A percentile compares a stretch with the other conserved stretches of the same genome.
Evolutionary conservation across 352 stramenopile species (phyloP).

Genomic region (Albugo candida): DNA sequence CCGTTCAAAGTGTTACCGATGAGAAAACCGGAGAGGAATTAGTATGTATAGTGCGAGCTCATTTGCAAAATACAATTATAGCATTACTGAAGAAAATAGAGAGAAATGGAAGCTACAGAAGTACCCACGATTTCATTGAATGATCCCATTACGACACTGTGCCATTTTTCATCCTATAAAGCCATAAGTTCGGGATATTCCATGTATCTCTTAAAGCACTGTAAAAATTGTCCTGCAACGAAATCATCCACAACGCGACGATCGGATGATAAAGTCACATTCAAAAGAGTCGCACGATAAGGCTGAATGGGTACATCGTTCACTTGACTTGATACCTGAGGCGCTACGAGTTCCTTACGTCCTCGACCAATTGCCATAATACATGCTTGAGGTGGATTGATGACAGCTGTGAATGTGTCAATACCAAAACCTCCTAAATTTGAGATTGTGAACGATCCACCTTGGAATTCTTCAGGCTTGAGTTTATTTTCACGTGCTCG

Average conservation of each 20-base stretch:
- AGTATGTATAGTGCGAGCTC: no score
- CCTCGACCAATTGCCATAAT: slow-evolving; percentile 96
- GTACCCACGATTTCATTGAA: no score
- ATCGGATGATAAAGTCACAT: slow-evolving; percentile 92
- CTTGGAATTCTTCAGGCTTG: slow-evolving; percentile 98
- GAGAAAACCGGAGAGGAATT: no score
- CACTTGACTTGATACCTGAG: background rate
- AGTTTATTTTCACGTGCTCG: slow-evolving; percentile 92
- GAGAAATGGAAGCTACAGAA: no score
- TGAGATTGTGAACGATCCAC: slow-evolving; percentile 96
- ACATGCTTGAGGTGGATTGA: slow-evolving; percentile 96
- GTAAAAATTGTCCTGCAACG: slow-evolving; percentile 89
- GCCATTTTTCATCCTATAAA: slow-evolving; percentile 20
- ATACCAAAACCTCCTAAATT: slow-evolving; percentile 98
- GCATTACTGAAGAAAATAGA: no score
- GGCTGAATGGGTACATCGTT: slow-evolving; percentile 33
- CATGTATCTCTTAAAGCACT: slow-evolving; percentile 94
- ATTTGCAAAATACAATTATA: no score
- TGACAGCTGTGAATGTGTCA: slow-evolving; percentile 94
- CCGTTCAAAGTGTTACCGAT: no score
- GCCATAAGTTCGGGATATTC: slow-evolving; percentile 84
- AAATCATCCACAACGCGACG: slow-evolving; percentile 95
- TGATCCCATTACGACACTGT: no score
- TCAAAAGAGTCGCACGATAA: slow-evolving; percentile 83
- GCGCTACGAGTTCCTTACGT: slow-evolving; percentile 65